Evolutionary conservation across 2,329 filamentous ascomycete genomes (phyloP).

Genomic region (Exophiala viscosa): DNA sequence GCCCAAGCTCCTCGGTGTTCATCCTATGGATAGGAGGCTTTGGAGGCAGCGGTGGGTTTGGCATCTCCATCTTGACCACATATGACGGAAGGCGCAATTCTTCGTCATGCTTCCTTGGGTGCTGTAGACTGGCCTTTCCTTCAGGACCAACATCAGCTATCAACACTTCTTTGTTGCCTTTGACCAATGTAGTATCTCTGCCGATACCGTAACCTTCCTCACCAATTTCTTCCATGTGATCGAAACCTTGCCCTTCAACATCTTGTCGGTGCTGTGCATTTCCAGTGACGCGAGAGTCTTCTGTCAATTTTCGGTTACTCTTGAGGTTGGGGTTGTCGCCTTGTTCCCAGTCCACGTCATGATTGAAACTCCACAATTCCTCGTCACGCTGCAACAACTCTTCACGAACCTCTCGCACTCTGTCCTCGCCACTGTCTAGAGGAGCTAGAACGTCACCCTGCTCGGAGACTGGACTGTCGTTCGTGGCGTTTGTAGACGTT

Average conservation of each 20-base stretch:
- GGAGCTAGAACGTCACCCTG: conserved; percentile 14
- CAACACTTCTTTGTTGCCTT: conserved; percentile 66
- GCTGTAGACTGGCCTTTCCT: conserved; percentile 57
- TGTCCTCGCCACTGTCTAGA: conserved; percentile 4
- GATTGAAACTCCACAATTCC: conserved; percentile 66
- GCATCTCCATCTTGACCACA: conserved; percentile 32
- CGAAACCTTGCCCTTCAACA: conserved; percentile 71
- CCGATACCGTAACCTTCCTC: conserved; percentile 59
- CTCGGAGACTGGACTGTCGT: conserved; percentile 16
- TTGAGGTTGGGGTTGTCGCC: conserved; percentile 56
- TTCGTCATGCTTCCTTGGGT: conserved; percentile 48
- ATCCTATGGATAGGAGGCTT: conserved; percentile 55
- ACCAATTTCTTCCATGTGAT: conserved; percentile 68
- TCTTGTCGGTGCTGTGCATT: conserved; percentile 67
- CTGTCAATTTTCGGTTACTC: conserved; percentile 51
- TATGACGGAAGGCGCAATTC: conserved; percentile 26
- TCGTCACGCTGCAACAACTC: conserved; percentile 57
- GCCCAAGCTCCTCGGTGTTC: conserved; percentile 63
- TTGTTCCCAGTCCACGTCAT: conserved; percentile 65
- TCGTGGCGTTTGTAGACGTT: conserved; percentile 25
- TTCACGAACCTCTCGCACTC: conserved; percentile 39
- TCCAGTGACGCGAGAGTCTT: conserved; percentile 57
- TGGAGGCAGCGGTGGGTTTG: conserved; percentile 57
- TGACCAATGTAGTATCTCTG: conserved; percentile 67
- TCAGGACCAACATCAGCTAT: conserved; percentile 61